Evolutionary conservation across 306 rosid species (phyloP).

Genomic region (Adenanthera pavonina): DNA sequence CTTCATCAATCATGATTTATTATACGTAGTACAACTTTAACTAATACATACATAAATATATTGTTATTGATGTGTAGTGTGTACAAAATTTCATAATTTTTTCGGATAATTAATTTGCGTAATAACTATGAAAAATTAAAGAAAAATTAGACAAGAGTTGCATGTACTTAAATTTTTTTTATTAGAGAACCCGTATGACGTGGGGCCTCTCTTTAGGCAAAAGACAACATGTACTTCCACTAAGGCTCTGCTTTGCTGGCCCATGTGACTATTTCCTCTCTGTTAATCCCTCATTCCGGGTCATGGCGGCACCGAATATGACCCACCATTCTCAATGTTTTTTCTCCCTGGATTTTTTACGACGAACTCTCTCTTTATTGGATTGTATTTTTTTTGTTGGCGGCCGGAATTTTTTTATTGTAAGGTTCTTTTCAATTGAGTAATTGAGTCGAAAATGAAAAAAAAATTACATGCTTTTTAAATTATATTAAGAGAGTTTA

Average conservation of each 20-base stretch:
- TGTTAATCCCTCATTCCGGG: slow-evolving; percentile 4
- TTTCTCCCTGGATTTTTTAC: slow-evolving; percentile 30
- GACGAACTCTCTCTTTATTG: background rate
- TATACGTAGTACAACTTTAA: too few relatives aligned
- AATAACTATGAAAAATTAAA: background rate
- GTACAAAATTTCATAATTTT: too few relatives aligned
- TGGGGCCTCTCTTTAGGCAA: background rate
- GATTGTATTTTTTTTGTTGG: too few relatives aligned
- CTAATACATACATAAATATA: too few relatives aligned
- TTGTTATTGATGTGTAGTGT: too few relatives aligned
- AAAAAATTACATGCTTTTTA: too few relatives aligned
- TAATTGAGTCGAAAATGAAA: background rate
- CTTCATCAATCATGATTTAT: too few relatives aligned
- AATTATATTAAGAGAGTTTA: too few relatives aligned
- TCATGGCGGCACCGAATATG: slow-evolving; percentile 34
- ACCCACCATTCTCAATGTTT: slow-evolving; percentile 38
- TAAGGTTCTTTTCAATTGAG: too few relatives aligned
- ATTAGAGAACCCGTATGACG: background rate
- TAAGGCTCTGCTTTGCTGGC: slow-evolving; percentile 40
- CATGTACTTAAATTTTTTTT: background rate
- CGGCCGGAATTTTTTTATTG: too few relatives aligned
- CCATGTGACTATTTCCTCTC: slow-evolving; percentile 34
- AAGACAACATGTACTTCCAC: slow-evolving; percentile 28
- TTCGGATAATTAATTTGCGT: too few relatives aligned
- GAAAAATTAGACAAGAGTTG: slow-evolving; percentile 11